Evolutionary conservation across 1,139 yeast genomes (phyloP), one percentile per base, ranked within the genome.

Genomic region (Saccharomycopsis hybrid): DNA sequence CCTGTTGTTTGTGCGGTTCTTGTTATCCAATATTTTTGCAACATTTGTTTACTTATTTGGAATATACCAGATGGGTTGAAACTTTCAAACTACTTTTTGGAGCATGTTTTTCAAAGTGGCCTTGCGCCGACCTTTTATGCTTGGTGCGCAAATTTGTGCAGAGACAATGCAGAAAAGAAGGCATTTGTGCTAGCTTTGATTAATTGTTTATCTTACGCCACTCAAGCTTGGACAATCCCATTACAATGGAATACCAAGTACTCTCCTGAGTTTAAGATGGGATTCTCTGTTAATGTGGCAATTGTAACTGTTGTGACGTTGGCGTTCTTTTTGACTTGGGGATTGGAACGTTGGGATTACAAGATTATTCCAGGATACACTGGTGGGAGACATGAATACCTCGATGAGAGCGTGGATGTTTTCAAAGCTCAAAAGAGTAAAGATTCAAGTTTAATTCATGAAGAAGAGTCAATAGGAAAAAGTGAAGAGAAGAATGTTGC

Each of bases 171-270:
- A 9, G 39, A 36, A 24, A 36, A 36, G 39, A 36, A 36, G 24
- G 24, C 9, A 36, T 9, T 36, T 13, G 39, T 36, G 24, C 24
- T 36, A 8, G 39, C 39, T 5, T 13, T 36, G 24, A 36, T 36
- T 11, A 36, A 36, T 13, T 8, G 18, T n/a, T 24, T 36, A 11
- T 36, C 39, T 13, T 36, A 36, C 13, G 39, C 39, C n/a, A 36
- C 39, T 5, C 39, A 36, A n/a, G 39, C 39, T 5, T 36, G 39
- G 39, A 11, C 39, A 5, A 36, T 36, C 5, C 39, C 39, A 7
- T 36, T 36, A 24, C 39, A 36, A n/a, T 36, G 39, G 39, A 36
- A 36, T 24, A 36, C 39, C 18, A 36, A 36, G 39, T 36, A 36
- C 39, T 36, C 39, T 9, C 39, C 39, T 8, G 24, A 13, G 39